Base-by-base conservation (phyloP, 768 basidiomycete species). In the Tylopilus rubrobrunneus region DNA sequence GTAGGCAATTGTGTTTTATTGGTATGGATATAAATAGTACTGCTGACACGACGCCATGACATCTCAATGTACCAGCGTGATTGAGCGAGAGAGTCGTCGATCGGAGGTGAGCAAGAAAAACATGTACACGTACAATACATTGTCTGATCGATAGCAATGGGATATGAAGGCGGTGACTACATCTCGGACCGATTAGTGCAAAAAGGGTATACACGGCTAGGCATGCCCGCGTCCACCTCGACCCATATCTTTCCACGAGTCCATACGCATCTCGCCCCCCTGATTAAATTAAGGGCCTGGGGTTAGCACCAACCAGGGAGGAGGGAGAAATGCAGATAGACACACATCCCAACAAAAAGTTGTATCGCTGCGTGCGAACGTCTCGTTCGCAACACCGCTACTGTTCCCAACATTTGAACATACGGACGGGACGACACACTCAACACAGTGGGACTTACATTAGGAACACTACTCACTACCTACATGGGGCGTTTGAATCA, bases 361-460 rank as follows among this genome's bases (percentile, higher is more conserved):
- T 28, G 34, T n/a, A 33, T 0, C n/a, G 42, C n/a, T 10, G 37
- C 10, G 34, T 31, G 39, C 33, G 8, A 42, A 41, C 23, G 15
- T 25, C 31, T 0, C 36, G 15, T 33, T 19, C 41, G 23, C 23
- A 25, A 28, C 27, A 33, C 37, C 46, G 34, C 51, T 46, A 14
- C 40, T 41, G 21, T 23, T 31, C 28, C 28, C 27, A 5, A 33
- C 49, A 19, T 23, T 27, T 43, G 25, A 56, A 39, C 21, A 51
- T 2, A 27, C 5, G 17, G 40, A 27, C 5, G 17, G 40, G 28
- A 19, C 25, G 1, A 41, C 6, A 3, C 12, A 17, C 23, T 14
- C 4, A 27, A 34, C 23, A 12, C 17, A 19, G 19, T 15, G 25
- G 12, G 17, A 41, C 62, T 14, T 51, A 62, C 62, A 17, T 58